Evolutionary conservation across 108 stramenopile genomes (phyloP).

Genomic region (Cyclostephanos tholiformis): DNA sequence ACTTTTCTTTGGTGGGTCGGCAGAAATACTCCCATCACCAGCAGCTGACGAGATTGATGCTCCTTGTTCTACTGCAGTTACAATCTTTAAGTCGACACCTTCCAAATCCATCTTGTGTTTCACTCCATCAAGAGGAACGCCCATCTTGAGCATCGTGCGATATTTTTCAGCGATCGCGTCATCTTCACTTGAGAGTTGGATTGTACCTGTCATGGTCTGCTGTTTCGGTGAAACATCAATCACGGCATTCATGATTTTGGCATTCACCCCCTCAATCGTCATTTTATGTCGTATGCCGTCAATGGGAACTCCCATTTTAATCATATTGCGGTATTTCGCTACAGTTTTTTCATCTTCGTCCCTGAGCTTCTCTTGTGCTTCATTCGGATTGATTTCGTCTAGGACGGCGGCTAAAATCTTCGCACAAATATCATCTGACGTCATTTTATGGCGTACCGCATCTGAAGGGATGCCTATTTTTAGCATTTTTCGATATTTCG

Average conservation of each 20-base stretch:
- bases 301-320: constrained; percentile 66
- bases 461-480: constrained; percentile 77
- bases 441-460: constrained; percentile 80
- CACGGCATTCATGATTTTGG: constrained; percentile 53
- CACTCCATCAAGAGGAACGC: constrained; percentile 43
- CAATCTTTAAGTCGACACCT: constrained; percentile 27
- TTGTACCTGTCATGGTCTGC: neutral
- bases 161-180: constrained; percentile 49
- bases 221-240: constrained; percentile 16
- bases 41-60: constrained; percentile 31
- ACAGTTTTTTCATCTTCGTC: constrained; percentile 58
- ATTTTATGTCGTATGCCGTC: constrained; percentile 72
- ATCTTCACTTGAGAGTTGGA: constrained; percentile 33
- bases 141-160: constrained; percentile 57
- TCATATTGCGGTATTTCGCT: constrained; percentile 60
- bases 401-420: constrained; percentile 57
- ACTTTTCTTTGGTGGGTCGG: neutral
- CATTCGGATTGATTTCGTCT: constrained; percentile 5
- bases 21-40: constrained; percentile 32
- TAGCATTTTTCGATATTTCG: constrained; percentile 74
- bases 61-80: constrained; percentile 48
- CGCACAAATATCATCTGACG: constrained; percentile 57
- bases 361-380: neutral
- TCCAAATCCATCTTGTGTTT: constrained; percentile 51
- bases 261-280: constrained; percentile 50